Evolutionary conservation across 2,329 filamentous ascomycete species (phyloP).

Genomic region (Colletotrichum tanaceti): DNA sequence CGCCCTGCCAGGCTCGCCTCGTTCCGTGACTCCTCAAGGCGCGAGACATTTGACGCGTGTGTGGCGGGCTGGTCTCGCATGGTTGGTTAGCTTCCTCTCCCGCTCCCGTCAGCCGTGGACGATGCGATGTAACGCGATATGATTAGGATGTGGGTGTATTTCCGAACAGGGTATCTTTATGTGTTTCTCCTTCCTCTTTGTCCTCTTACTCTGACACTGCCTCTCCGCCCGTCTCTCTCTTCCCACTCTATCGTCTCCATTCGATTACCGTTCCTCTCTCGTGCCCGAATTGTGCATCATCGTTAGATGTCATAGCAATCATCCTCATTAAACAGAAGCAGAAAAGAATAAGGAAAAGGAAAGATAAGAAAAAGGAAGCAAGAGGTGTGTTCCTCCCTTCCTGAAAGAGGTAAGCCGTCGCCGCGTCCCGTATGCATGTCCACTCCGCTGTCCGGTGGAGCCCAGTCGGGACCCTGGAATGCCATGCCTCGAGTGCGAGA

Average conservation of each 20-base stretch:
- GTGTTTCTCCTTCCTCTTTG: background rate
- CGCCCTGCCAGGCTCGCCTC: background rate
- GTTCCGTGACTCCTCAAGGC: background rate
- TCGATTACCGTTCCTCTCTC: background rate
- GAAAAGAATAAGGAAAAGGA: background rate
- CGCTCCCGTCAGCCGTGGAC: constrained; percentile 13
- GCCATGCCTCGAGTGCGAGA: constrained; percentile 19
- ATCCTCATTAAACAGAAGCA: background rate
- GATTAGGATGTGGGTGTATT: constrained; percentile 8
- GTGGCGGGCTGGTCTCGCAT: constrained; percentile 6
- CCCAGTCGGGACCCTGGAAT: constrained; percentile 9
- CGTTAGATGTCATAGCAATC: constrained; percentile 7
- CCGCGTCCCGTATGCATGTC: background rate
- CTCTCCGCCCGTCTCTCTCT: background rate
- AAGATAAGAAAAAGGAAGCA: background rate
- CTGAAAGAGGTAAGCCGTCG: constrained; percentile 7
- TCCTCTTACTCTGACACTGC: background rate
- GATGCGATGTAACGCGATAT: background rate
- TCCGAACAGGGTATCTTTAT: constrained; percentile 17
- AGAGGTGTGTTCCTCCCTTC: background rate
- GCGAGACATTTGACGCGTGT: background rate
- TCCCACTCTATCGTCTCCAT: background rate
- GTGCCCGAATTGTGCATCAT: background rate
- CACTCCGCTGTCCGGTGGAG: constrained; percentile 1
- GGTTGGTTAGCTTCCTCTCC: constrained; percentile 1